Evolutionary conservation across 1,284 basidiomycete genomes (phyloP).

Genomic region (Austroboletus novae-zelandiae): DNA sequence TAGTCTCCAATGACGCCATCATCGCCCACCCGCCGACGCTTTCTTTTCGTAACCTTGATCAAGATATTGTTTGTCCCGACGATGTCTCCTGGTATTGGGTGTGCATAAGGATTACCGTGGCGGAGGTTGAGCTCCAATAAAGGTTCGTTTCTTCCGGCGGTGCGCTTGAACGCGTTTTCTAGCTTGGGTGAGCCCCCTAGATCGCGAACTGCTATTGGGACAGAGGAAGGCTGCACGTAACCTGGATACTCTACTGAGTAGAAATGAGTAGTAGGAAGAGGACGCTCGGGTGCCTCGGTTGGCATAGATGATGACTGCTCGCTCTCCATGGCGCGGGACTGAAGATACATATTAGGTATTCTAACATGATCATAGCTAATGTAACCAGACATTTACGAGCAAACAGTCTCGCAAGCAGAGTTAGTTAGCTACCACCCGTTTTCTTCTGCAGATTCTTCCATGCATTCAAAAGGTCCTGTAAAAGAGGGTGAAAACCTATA

Average conservation of each 20-base stretch:
- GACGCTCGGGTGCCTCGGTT: conserved; percentile 39
- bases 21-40: conserved; percentile 41
- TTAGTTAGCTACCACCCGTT: conserved; percentile 13
- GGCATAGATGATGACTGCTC: conserved; percentile 12
- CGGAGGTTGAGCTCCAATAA: conserved; percentile 75
- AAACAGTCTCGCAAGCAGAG: not conserved
- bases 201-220: conserved; percentile 58
- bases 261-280: conserved; percentile 61
- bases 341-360: not conserved
- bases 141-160: conserved; percentile 54
- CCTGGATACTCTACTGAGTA: conserved; percentile 91
- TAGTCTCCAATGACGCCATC: conserved; percentile 68
- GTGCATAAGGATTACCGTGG: conserved; percentile 71
- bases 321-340: conserved; percentile 14
- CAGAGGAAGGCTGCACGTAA: conserved; percentile 66
- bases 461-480: conserved; percentile 35
- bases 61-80: conserved; percentile 76
- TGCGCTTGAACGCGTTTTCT: conserved; percentile 71
- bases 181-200: conserved; percentile 69
- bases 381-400: not conserved
- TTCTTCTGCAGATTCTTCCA: conserved; percentile 35
- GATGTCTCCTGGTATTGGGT: conserved; percentile 80
- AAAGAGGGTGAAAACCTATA: not conserved
- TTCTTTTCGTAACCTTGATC: conserved; percentile 75
- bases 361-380: not conserved